phyloP scores from a whole-genome alignment of 345 rosid genomes.

The Reutealis trisperma region DNA sequence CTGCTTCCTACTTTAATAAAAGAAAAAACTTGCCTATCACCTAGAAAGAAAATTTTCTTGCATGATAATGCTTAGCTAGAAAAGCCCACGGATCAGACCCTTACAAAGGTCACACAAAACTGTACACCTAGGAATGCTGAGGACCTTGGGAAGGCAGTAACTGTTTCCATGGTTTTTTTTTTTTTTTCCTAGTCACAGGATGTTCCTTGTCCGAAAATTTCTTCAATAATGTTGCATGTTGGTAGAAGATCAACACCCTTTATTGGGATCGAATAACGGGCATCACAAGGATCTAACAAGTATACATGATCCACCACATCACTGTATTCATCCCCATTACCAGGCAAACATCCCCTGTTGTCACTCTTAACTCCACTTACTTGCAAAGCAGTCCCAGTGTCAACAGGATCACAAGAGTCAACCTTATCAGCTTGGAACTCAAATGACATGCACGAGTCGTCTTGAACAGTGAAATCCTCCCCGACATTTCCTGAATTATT shows the following conservation, averaged over 20 bases:
- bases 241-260: constrained; percentile 54
- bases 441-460: constrained; percentile 51
- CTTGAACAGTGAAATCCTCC: constrained; percentile 33
- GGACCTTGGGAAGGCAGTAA: neutral
- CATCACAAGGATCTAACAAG: constrained; percentile 45
- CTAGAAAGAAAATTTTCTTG: constrained; percentile 12
- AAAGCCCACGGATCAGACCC: neutral
- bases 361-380: constrained; percentile 21
- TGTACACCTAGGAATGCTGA: neutral
- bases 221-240: constrained; percentile 57
- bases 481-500: constrained; percentile 22
- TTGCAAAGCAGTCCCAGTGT: constrained; percentile 13
- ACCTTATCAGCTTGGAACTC: constrained; percentile 39
- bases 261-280: constrained; percentile 32
- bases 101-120: neutral
- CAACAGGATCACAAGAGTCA: constrained; percentile 17
- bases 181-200: constrained; percentile 38
- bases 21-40: constrained; percentile 6
- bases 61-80: neutral
- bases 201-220: constrained; percentile 52
- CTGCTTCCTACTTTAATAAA: neutral
- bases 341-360: constrained; percentile 16
- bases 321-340: constrained; percentile 35
- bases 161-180: constrained; percentile 28
- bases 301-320: constrained; percentile 39